Conservation (phyloP, 2,329 filamentous ascomycete genomes). For the Macrophomina tecta region DNA sequence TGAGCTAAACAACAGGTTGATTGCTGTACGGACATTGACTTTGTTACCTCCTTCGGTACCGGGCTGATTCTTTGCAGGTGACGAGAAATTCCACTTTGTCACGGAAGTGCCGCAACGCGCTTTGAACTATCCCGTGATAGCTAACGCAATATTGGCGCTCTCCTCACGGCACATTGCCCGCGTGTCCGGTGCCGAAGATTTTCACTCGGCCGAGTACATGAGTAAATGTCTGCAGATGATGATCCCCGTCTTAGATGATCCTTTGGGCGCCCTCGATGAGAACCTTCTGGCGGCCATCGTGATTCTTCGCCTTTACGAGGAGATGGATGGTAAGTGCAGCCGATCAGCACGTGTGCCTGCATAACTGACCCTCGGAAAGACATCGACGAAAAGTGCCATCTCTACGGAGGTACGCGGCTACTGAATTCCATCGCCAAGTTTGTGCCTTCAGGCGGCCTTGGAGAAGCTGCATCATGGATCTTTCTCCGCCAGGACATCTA, state of each 20-base stretch:
- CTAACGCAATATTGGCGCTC: constrained; percentile 55
- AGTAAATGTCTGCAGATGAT: constrained; percentile 55
- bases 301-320: constrained; percentile 57
- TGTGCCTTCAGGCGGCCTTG: constrained; percentile 46
- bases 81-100: constrained; percentile 44
- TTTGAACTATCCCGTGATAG: constrained; percentile 53
- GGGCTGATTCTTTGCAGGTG: not conserved
- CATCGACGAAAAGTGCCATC: constrained; percentile 47
- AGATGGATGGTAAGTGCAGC: constrained; percentile 43
- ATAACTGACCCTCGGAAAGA: constrained; percentile 26
- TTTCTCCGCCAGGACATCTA: constrained; percentile 51
- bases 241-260: constrained; percentile 52
- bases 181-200: constrained; percentile 45
- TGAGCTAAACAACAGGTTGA: constrained; percentile 14
- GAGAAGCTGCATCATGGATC: constrained; percentile 50
- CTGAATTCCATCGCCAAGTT: constrained; percentile 48
- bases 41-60: too few relatives aligned
- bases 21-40: constrained; percentile 1
- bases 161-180: constrained; percentile 54
- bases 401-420: constrained; percentile 47
- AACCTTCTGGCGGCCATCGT: constrained; percentile 57
- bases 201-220: constrained; percentile 53
- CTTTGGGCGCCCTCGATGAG: constrained; percentile 52
- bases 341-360: too few relatives aligned
- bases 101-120: constrained; percentile 56